Evolutionary conservation across 257 asterid species (phyloP).

Genomic region (Nicotiana noctiflora): DNA sequence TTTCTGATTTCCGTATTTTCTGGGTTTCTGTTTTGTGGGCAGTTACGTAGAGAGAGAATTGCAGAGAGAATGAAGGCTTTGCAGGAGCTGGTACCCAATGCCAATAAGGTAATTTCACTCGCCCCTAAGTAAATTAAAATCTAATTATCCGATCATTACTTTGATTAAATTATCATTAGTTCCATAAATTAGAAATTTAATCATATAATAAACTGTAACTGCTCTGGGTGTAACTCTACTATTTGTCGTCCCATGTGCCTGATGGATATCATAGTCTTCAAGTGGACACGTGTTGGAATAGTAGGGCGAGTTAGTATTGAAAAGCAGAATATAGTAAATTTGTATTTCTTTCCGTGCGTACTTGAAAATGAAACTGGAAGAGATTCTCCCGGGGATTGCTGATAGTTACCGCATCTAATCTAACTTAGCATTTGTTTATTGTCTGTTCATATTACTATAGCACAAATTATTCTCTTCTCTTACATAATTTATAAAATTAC

Average conservation of each 20-base stretch:
- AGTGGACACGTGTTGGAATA: conserved; percentile 1
- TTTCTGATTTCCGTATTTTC: conserved; percentile 18
- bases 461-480: too few relatives aligned
- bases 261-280: neutral
- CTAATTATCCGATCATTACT: neutral
- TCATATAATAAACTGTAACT: neutral
- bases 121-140: neutral
- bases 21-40: conserved; percentile 23
- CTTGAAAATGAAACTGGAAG: conserved; percentile 13
- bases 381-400: neutral
- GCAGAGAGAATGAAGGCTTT: conserved; percentile 94
- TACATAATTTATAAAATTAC: too few relatives aligned
- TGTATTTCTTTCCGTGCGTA: conserved; percentile 23
- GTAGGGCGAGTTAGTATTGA: neutral
- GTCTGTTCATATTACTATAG: neutral
- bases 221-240: neutral
- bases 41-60: conserved; percentile 97
- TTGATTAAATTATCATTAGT: conserved; percentile 7
- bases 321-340: neutral
- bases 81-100: conserved; percentile 93
- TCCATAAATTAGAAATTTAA: neutral
- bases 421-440: neutral
- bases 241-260: neutral
- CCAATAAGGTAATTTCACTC: conserved; percentile 55
- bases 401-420: conserved; percentile 6